These are phyloP conservation scores for Murraya paniculata DNA, from an alignment of 345 rosid genomes.

Conservation along the genomic window DNA sequence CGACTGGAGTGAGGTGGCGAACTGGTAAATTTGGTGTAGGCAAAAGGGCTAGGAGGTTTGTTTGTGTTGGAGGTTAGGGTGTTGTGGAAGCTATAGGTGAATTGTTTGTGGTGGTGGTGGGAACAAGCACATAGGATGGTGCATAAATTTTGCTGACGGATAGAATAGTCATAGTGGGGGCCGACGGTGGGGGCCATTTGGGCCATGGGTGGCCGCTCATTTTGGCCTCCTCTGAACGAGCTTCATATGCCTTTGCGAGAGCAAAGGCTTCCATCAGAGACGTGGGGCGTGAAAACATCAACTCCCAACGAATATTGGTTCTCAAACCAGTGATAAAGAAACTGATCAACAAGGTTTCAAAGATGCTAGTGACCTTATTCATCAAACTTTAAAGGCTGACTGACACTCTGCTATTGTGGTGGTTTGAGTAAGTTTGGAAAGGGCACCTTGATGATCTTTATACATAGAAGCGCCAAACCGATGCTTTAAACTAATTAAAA, in stretches of 20 bases:
- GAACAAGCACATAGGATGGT: not conserved
- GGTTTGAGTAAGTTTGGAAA: not conserved
- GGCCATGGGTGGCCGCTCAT: not conserved
- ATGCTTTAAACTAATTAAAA: not conserved
- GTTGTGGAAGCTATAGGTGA: too few relatives aligned
- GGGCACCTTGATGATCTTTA: not conserved
- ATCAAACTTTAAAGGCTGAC: too few relatives aligned
- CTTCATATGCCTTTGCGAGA: too few relatives aligned
- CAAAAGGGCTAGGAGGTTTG: too few relatives aligned
- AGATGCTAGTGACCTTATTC: not conserved
- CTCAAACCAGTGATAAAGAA: not conserved
- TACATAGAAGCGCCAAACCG: not conserved
- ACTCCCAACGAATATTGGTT: not conserved
- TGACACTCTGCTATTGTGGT: too few relatives aligned
- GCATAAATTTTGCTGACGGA: too few relatives aligned
- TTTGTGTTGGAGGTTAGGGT: too few relatives aligned
- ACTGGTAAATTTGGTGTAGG: too few relatives aligned
- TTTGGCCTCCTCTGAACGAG: too few relatives aligned
- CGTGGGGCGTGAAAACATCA: not conserved
- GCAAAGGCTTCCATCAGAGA: not conserved
- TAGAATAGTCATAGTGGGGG: too few relatives aligned
- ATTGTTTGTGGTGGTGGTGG: not conserved
- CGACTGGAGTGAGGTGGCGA: too few relatives aligned
- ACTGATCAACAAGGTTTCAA: not conserved
- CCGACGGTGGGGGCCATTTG: too few relatives aligned